Percentiles rank a stretch among this genome's conserved stretches.
These are phyloP conservation scores for Apophysomyces trapeziformis DNA, from an alignment of 371 early-diverging fungal species.

Conservation along the genomic window DNA sequence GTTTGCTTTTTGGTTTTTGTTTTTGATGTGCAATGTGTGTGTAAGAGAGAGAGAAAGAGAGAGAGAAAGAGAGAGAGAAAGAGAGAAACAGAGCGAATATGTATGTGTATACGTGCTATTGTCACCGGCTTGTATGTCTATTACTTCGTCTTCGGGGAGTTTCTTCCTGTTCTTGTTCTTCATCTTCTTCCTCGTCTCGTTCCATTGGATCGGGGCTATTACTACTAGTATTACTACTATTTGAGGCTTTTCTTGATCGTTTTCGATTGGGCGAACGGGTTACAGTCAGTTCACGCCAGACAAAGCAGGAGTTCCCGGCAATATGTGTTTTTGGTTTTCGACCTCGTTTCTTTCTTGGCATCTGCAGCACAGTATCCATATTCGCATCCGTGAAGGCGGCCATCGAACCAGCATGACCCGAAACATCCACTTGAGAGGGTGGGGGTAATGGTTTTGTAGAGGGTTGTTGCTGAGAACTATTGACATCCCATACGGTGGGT, in stretches of 20 bases:
- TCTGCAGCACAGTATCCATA: slow-evolving; percentile 45
- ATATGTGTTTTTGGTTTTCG: slow-evolving; percentile 55
- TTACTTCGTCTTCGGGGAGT: no score
- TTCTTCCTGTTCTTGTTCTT: no score
- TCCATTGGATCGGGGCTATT: no score
- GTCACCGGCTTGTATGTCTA: no score
- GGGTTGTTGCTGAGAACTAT: slow-evolving; percentile 6
- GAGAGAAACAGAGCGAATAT: no score
- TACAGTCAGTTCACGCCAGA: slow-evolving; percentile 37
- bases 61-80: no score
- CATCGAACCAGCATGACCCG: slow-evolving; percentile 30
- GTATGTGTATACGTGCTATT: no score
- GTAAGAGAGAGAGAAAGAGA: no score
- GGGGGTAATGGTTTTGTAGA: neutral
- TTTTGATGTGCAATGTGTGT: no score
- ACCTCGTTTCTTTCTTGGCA: slow-evolving; percentile 53
- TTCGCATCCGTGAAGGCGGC: slow-evolving; percentile 48
- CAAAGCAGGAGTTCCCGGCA: slow-evolving; percentile 56
- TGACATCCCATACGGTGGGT: slow-evolving; percentile 55
- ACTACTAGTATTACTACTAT: neutral
- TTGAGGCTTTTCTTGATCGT: neutral
- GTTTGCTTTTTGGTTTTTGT: no score
- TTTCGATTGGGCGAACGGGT: slow-evolving; percentile 16
- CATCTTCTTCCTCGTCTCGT: no score
- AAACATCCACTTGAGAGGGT: slow-evolving; percentile 5